These are phyloP conservation scores for Cenchrus americanus DNA, from an alignment of 176 grass and related monocot species.

Conservation along the genomic window DNA sequence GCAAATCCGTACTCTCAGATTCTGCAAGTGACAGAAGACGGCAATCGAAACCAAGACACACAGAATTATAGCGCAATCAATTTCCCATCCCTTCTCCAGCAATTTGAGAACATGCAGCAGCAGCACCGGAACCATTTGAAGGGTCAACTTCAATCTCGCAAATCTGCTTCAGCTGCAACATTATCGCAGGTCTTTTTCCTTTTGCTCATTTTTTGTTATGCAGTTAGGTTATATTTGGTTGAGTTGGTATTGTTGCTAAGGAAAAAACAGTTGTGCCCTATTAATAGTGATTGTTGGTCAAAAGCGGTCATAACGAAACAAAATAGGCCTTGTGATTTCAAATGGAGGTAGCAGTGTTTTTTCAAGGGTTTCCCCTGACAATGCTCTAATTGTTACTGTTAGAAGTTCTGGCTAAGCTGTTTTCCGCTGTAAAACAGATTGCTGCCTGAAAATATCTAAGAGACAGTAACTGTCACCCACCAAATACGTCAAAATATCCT, in stretches of 20 bases:
- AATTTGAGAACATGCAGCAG: slow-evolving; percentile 75
- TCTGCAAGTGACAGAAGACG: slow-evolving; percentile 68
- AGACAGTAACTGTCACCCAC: not conserved
- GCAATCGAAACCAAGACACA: slow-evolving; percentile 67
- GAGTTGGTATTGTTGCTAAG: not conserved
- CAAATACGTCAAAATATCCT: not conserved
- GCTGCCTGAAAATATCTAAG: slow-evolving; percentile 1
- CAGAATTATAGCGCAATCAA: slow-evolving; percentile 71
- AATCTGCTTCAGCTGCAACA: slow-evolving; percentile 44
- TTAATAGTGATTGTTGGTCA: too few relatives aligned
- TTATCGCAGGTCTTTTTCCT: slow-evolving; percentile 51
- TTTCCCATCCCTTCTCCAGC: slow-evolving; percentile 73
- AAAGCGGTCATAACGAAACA: too few relatives aligned
- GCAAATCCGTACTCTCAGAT: slow-evolving; percentile 75
- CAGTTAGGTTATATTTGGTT: slow-evolving; percentile 2
- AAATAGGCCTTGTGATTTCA: not conserved
- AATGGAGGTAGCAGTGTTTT: not conserved
- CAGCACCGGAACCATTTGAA: slow-evolving; percentile 69
- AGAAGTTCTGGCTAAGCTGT: not conserved
- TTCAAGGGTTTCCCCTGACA: not conserved
- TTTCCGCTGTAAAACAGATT: slow-evolving; percentile 18
- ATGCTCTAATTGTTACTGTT: not conserved
- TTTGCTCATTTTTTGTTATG: slow-evolving; percentile 29
- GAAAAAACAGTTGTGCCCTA: not conserved
- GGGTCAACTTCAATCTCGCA: slow-evolving; percentile 52